These are phyloP conservation scores for Ulota crispa DNA, from an alignment of 225 moss, liverwort and hornwort species.

Conservation along the genomic window DNA sequence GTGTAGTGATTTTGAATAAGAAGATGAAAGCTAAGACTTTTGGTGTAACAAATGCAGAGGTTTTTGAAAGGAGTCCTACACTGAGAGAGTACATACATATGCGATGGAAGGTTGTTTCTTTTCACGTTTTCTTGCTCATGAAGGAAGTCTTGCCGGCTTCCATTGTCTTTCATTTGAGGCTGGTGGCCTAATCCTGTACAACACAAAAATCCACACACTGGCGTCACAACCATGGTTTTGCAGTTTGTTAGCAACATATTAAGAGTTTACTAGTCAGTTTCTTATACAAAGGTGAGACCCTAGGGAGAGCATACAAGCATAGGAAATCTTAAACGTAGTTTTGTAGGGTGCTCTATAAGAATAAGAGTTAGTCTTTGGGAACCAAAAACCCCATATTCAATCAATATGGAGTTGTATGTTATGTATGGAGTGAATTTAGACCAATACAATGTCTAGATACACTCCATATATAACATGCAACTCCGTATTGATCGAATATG, in stretches of 20 bases:
- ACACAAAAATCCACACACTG: not conserved
- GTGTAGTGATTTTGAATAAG: not conserved
- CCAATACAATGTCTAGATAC: too few relatives aligned
- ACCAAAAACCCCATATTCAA: too few relatives aligned
- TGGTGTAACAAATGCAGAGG: too few relatives aligned
- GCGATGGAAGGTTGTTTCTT: slow-evolving; percentile 41
- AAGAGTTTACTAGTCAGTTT: not conserved
- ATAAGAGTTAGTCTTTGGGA: too few relatives aligned
- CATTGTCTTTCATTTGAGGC: slow-evolving; percentile 65
- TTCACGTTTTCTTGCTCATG: slow-evolving; percentile 64
- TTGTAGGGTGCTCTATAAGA: not conserved
- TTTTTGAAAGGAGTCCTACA: not conserved
- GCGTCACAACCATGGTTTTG: not conserved
- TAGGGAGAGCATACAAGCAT: not conserved
- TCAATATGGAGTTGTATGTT: too few relatives aligned
- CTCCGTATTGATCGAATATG: too few relatives aligned
- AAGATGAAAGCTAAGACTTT: not conserved
- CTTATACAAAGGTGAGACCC: not conserved
- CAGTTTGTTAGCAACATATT: not conserved
- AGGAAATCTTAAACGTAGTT: slow-evolving; percentile 3
- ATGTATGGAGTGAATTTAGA: too few relatives aligned
- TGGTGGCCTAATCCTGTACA: slow-evolving; percentile 70
- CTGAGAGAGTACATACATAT: slow-evolving; percentile 46
- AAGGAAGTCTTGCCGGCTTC: slow-evolving; percentile 47
- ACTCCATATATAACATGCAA: too few relatives aligned